Percentiles rank a stretch among this genome's conserved stretches.
Conservation (phyloP, 2,329 filamentous ascomycete species). For the Colletotrichum sp. region DNA sequence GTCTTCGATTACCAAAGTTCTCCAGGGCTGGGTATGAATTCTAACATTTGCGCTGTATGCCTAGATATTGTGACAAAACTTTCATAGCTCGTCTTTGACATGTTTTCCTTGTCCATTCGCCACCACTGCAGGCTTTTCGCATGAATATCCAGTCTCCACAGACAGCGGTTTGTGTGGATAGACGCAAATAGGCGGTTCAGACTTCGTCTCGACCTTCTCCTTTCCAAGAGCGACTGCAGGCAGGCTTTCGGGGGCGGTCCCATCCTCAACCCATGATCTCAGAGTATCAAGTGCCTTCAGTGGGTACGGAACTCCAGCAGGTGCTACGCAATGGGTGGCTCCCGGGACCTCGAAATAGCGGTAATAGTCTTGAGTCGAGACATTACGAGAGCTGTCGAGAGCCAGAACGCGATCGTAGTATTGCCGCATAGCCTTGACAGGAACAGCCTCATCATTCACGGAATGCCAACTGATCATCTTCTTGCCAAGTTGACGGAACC, state of each 20-base stretch:
- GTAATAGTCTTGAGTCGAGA: not conserved
- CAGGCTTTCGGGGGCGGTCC: conserved; percentile 45
- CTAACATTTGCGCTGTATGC: not conserved
- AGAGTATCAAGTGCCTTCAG: not conserved
- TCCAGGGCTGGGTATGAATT: not conserved
- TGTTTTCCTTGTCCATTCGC: not conserved
- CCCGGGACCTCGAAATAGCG: conserved; percentile 53
- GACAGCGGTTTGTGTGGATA: not conserved
- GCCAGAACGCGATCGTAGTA: not conserved
- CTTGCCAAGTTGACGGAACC: conserved; percentile 35
- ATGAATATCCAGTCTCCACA: not conserved
- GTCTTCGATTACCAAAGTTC: not conserved
- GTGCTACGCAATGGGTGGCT: conserved; percentile 48
- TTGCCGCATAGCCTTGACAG: not conserved
- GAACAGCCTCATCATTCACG: conserved; percentile 38
- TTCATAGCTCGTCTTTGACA: not conserved
- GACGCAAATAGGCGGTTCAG: not conserved
- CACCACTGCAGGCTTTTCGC: not conserved
- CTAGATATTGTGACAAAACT: not conserved
- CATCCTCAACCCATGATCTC: conserved; percentile 60
- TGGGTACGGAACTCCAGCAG: not conserved
- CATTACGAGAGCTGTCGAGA: not conserved
- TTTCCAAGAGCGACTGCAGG: not conserved
- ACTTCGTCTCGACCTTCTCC: not conserved
- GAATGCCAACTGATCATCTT: conserved; percentile 50